Percentiles rank a stretch among this genome's conserved stretches.
phyloP scores from a whole-genome alignment of 2,329 filamentous ascomycete species.

The Beauveria rudraprayagi region DNA sequence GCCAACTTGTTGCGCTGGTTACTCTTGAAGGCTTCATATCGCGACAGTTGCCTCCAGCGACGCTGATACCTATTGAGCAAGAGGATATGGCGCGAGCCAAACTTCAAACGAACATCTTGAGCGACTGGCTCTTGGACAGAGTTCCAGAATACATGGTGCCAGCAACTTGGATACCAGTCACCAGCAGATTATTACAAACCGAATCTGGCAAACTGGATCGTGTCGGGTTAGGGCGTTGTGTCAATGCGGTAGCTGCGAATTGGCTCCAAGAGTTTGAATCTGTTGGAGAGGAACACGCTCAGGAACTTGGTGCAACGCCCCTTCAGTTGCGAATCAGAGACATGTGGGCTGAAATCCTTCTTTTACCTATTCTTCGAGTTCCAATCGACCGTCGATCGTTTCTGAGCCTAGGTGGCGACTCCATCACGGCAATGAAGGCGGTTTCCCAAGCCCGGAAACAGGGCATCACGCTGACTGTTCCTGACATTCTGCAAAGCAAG shows the following conservation, averaged over 20 bases:
- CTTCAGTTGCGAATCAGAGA: slow-evolving; percentile 21
- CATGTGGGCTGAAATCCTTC: slow-evolving; percentile 13
- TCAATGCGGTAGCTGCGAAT: not conserved
- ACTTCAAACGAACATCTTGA: not conserved
- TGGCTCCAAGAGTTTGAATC: not conserved
- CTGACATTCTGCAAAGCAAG: not conserved
- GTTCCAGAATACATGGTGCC: slow-evolving; percentile 36
- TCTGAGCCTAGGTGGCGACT: slow-evolving; percentile 17
- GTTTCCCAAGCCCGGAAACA: slow-evolving; percentile 10
- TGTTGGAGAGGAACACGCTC: not conserved
- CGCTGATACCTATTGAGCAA: not conserved
- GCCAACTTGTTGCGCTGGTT: not conserved
- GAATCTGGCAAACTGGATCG: slow-evolving; percentile 29
- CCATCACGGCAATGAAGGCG: slow-evolving; percentile 16
- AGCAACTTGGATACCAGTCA: slow-evolving; percentile 35
- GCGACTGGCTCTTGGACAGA: slow-evolving; percentile 8
- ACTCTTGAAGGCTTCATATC: slow-evolving; percentile 4
- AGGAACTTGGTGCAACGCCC: slow-evolving; percentile 11
- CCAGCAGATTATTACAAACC: slow-evolving; percentile 9
- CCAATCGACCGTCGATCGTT: slow-evolving; percentile 10
- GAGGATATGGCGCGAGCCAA: not conserved
- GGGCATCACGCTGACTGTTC: slow-evolving; percentile 12
- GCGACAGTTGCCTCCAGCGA: not conserved
- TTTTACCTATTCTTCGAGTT: not conserved
- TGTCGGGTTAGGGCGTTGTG: not conserved